Conservation (phyloP, 345 rosid genomes). For the Bruguiera parviflora region DNA sequence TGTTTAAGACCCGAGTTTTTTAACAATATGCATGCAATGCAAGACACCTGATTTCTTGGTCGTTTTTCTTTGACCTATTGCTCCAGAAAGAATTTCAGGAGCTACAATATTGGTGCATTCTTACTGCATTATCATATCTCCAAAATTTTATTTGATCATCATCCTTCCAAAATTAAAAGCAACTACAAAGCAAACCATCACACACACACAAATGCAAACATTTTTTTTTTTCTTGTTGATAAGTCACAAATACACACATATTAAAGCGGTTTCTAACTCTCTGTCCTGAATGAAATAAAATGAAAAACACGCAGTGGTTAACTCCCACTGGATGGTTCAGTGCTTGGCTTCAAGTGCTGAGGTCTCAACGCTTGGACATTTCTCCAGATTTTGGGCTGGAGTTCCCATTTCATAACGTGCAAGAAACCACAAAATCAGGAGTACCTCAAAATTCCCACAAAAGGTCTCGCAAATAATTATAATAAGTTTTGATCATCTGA, state of each 20-base stretch:
- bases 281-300: no score
- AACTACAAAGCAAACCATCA: no score
- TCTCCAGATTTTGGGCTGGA: not conserved
- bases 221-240: no score
- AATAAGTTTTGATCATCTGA: not conserved
- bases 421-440: slow-evolving; percentile 8
- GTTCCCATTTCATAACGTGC: slow-evolving; percentile 20
- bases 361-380: slow-evolving; percentile 1
- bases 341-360: not conserved
- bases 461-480: not conserved
- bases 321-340: not conserved
- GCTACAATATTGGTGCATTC: no score
- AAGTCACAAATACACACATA: no score
- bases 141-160: no score
- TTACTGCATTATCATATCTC: no score
- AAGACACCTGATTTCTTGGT: not conserved
- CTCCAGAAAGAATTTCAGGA: no score
- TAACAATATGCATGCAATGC: not conserved
- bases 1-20: not conserved
- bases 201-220: no score
- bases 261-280: no score
- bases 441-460: slow-evolving; percentile 15
- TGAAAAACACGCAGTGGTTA: not conserved
- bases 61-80: not conserved
- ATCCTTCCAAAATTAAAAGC: no score